These are phyloP conservation scores for Paraurostyla sp. DNA, from an alignment of 73 alveolate genomes.

Conservation along the genomic window DNA sequence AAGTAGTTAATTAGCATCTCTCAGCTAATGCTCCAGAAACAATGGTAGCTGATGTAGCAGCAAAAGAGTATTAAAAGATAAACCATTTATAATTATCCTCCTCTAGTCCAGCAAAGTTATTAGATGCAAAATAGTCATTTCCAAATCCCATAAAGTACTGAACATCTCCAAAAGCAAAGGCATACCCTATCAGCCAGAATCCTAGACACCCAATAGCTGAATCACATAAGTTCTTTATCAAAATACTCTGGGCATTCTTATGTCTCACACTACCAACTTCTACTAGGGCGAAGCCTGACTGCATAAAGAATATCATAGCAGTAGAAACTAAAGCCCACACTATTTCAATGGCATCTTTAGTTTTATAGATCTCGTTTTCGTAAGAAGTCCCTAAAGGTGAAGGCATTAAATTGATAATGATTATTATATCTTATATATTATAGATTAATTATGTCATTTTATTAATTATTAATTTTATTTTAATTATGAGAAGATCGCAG, in stretches of 20 bases:
- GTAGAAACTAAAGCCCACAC: conserved; percentile 72
- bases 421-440: too few relatives aligned
- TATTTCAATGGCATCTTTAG: conserved; percentile 25
- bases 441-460: too few relatives aligned
- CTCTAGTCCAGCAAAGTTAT: conserved; percentile 11
- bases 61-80: conserved; percentile 74
- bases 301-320: conserved; percentile 80
- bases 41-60: conserved; percentile 83
- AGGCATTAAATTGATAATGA: not conserved
- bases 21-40: conserved; percentile 89
- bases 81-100: conserved; percentile 8
- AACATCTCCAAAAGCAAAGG: conserved; percentile 69
- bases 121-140: not conserved
- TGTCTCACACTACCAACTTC: conserved; percentile 81
- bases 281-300: conserved; percentile 81
- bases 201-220: conserved; percentile 65
- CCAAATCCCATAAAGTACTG: conserved; percentile 18
- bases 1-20: conserved; percentile 78
- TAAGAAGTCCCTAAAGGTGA: not conserved
- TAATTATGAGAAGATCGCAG: too few relatives aligned
- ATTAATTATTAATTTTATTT: too few relatives aligned
- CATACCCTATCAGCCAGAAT: conserved; percentile 64
- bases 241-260: conserved; percentile 67
- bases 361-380: not conserved
- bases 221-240: conserved; percentile 64